Evolutionary conservation across 2,329 filamentous ascomycete genomes (phyloP).

Genomic region (Alternaria arborescens): DNA sequence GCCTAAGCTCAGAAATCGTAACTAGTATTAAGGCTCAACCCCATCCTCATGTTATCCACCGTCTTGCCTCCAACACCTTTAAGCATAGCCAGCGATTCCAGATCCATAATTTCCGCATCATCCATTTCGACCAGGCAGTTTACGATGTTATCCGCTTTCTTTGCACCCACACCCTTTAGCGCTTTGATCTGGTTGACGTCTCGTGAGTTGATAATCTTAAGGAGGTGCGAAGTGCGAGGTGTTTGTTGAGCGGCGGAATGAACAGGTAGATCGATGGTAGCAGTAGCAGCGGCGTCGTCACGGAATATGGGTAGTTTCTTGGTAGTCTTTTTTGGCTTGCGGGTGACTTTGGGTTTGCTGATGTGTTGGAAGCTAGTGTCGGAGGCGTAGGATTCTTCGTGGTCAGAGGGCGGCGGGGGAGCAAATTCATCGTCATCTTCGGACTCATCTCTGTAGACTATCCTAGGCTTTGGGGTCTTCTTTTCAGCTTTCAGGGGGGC

Average conservation of each 20-base stretch:
- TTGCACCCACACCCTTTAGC: constrained; percentile 75
- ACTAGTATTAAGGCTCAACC: constrained; percentile 35
- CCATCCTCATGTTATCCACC: constrained; percentile 61
- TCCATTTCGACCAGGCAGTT: constrained; percentile 59
- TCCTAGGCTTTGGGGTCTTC: constrained; percentile 31
- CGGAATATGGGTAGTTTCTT: constrained; percentile 52
- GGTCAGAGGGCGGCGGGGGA: constrained; percentile 45
- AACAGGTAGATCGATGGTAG: constrained; percentile 1
- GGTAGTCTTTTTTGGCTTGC: constrained; percentile 42
- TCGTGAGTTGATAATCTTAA: constrained; percentile 77
- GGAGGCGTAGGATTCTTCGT: constrained; percentile 51
- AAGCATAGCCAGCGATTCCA: constrained; percentile 56
- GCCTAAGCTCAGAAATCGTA: constrained; percentile 36
- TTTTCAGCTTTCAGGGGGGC: constrained; percentile 43
- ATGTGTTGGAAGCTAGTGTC: constrained; percentile 50
- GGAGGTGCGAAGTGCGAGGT: constrained; percentile 68
- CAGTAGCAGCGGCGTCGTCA: constrained; percentile 30
- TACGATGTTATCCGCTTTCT: constrained; percentile 69
- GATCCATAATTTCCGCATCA: constrained; percentile 51
- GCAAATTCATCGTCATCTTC: constrained; percentile 56
- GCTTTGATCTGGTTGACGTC: constrained; percentile 71
- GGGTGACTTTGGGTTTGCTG: constrained; percentile 42
- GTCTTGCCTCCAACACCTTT: constrained; percentile 60
- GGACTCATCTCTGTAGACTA: constrained; percentile 24
- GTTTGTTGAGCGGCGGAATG: constrained; percentile 47